Evolutionary conservation across 75 land plant genomes (phyloP).

Genomic region (Picea sitchensis): DNA sequence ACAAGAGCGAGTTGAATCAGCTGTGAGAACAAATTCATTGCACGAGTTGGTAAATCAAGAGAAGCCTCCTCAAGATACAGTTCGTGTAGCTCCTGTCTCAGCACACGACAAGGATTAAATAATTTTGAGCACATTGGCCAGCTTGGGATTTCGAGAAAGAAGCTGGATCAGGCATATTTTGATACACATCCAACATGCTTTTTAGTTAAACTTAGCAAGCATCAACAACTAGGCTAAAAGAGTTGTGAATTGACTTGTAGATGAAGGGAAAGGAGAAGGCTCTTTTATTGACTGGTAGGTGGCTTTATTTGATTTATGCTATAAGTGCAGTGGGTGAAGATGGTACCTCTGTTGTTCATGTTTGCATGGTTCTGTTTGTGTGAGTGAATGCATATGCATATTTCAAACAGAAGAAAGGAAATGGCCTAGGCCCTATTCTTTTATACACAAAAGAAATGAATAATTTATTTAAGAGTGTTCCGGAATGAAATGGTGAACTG

Average conservation of each 20-base stretch:
- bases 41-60: neutral
- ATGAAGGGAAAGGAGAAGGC: neutral
- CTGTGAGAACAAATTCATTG: neutral
- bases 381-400: neutral
- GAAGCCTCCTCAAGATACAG: neutral
- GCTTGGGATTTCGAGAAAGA: neutral
- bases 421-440: too few relatives aligned
- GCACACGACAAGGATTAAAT: neutral
- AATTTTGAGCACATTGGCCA: neutral
- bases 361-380: neutral
- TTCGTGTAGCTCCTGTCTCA: conserved; percentile 5
- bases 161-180: neutral
- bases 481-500: neutral
- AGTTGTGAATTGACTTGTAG: neutral
- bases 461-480: neutral
- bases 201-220: neutral
- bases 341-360: neutral
- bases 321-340: neutral
- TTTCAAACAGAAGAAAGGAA: neutral
- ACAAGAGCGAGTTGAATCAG: neutral
- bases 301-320: neutral
- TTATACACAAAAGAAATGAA: neutral
- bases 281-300: neutral
- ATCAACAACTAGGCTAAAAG: neutral
- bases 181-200: neutral